A percentile compares a stretch with the other conserved stretches of the same genome.
phyloP scores from a whole-genome alignment of 2,329 filamentous ascomycete species.

The Aspergillus ochraceus region DNA sequence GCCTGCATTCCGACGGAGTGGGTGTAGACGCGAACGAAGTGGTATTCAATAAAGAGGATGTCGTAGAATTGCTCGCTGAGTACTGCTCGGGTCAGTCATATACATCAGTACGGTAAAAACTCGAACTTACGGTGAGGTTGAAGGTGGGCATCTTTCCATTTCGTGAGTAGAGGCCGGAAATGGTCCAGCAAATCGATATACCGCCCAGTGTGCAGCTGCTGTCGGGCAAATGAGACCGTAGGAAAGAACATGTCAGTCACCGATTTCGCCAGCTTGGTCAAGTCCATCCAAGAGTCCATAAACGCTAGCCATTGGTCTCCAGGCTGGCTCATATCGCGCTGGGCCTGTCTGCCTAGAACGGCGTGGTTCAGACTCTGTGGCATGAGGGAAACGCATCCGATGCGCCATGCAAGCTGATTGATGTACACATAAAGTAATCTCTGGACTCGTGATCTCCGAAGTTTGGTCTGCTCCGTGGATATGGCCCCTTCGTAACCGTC shows the following conservation, averaged over 20 bases:
- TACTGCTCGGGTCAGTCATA: slow-evolving; percentile 14
- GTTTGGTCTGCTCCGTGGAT: slow-evolving; percentile 30
- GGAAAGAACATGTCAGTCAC: slow-evolving; percentile 57
- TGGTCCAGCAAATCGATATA: slow-evolving; percentile 52
- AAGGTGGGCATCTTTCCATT: slow-evolving; percentile 40
- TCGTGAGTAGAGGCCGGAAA: slow-evolving; percentile 38
- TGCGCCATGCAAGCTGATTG: slow-evolving; percentile 52
- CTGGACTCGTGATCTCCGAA: slow-evolving; percentile 38
- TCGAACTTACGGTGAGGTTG: slow-evolving; percentile 26
- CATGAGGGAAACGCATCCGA: slow-evolving; percentile 54
- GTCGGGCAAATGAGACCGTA: slow-evolving; percentile 34
- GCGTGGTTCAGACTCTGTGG: slow-evolving; percentile 44
- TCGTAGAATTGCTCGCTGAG: slow-evolving; percentile 43
- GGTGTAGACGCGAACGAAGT: slow-evolving; percentile 47
- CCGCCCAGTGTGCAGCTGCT: slow-evolving; percentile 45
- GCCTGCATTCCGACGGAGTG: slow-evolving; percentile 56
- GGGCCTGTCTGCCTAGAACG: slow-evolving; percentile 30
- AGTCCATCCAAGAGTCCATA: slow-evolving; percentile 54
- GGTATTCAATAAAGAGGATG: slow-evolving; percentile 55
- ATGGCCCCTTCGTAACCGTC: slow-evolving; percentile 25
- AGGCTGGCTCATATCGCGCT: slow-evolving; percentile 38
- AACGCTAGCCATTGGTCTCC: slow-evolving; percentile 53
- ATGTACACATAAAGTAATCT: slow-evolving; percentile 49
- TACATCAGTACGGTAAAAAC: background rate
- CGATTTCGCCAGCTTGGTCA: slow-evolving; percentile 51